Base-by-base conservation (phyloP, 208 protist genomes). In the Trypanosoma lewisi region DNA sequence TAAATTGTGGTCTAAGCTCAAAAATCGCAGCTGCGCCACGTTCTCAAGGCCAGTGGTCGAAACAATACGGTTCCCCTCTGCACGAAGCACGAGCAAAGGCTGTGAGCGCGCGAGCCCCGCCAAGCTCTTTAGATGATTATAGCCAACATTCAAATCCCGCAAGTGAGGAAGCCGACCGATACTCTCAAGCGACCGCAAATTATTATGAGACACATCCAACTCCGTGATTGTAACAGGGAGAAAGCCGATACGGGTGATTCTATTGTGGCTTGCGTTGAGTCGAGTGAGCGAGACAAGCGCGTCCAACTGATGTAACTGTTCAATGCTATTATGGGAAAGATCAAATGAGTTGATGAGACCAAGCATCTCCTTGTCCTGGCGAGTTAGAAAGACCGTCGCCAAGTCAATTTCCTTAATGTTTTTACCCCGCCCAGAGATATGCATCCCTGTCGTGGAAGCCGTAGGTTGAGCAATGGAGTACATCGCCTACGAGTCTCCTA, bases 331-430 rank as follows among this genome's bases (percentile, higher is more conserved):
- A 42, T 80, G 85, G 0, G 89, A 95, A 34, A 95, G 74, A 55
- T 95, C 89, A 53, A 92, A 88, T 45, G 79, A 83, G 14, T 83
- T 93, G 69, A 95, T 87, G 47, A 83, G 67, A 0, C 70, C 19
- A 4, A 95, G 76, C 59, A 88, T 72, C 39, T 73, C 61, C 8
- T 63, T 70, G 51, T 91, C 82, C 50, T 91, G 68, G 0, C 71
- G 25, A 12, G 73, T 79, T 23, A 76, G 63, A 48, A 95, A 84
- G 12, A 91, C 88, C 33, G 65, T 52, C 8, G 57, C 75, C n/a
- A 95, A 78, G 61, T 95, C 88, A 57, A 95, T 90, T 4, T 64
- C 58, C 23, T 75, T 74, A 54, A 95, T 95, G 42, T 82, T 83
- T 25, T 77, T 82, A 23, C 79, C 79, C 6, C 85, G 70, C 14